Evolutionary conservation across 129 eudicot species (phyloP).

Genomic region (Glebionis coronaria): DNA sequence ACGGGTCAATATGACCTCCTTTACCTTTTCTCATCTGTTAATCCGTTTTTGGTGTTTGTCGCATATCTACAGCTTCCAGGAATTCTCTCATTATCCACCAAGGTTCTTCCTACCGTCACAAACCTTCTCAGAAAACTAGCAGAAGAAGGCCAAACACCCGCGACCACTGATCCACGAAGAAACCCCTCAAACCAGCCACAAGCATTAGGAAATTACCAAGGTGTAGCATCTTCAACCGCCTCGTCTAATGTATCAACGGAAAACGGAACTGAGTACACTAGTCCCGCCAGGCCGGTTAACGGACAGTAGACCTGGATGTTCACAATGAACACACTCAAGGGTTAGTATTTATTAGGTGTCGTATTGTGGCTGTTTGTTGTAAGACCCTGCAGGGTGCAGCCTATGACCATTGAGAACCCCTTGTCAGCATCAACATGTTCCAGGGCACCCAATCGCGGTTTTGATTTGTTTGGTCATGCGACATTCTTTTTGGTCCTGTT

Average conservation of each 20-base stretch:
- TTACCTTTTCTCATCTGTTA: slow-evolving; percentile 6
- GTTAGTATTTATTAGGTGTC: slow-evolving; percentile 1
- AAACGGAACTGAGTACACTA: slow-evolving; percentile 68
- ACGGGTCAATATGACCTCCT: background rate
- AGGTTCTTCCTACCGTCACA: slow-evolving; percentile 81
- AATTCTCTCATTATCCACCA: slow-evolving; percentile 72
- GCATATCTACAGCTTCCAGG: slow-evolving; percentile 72
- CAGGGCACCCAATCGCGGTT: slow-evolving; percentile 15
- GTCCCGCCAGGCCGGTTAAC: slow-evolving; percentile 37
- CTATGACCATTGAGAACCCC: background rate
- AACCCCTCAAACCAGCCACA: slow-evolving; percentile 47
- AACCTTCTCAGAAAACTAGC: slow-evolving; percentile 85
- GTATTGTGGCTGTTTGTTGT: slow-evolving; percentile 12
- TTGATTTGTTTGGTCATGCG: slow-evolving; percentile 19
- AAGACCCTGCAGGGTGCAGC: background rate
- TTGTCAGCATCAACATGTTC: slow-evolving; percentile 8
- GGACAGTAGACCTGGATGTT: slow-evolving; percentile 9
- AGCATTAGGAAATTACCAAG: slow-evolving; percentile 33
- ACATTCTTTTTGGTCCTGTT: slow-evolving; percentile 21
- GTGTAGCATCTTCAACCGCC: slow-evolving; percentile 62
- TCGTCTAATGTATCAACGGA: slow-evolving; percentile 62
- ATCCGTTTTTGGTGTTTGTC: slow-evolving; percentile 13
- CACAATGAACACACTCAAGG: slow-evolving; percentile 7
- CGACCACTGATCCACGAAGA: slow-evolving; percentile 37
- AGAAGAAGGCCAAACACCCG: slow-evolving; percentile 74